These are phyloP conservation scores for Pinus taeda DNA, from an alignment of 75 land plant genomes.

Conservation along the genomic window DNA sequence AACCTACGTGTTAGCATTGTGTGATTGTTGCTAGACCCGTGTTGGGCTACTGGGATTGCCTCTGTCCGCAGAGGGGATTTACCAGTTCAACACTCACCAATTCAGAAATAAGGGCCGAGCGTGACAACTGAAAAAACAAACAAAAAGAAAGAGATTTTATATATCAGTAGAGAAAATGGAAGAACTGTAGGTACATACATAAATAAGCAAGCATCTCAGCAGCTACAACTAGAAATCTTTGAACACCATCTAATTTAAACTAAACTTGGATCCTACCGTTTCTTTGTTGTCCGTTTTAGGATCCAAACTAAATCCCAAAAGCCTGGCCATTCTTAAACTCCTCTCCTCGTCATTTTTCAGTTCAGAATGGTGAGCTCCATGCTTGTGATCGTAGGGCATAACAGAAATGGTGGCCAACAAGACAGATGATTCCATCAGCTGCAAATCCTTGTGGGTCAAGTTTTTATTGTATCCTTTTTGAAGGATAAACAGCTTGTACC, in stretches of 20 bases:
- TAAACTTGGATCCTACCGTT: slow-evolving; percentile 45
- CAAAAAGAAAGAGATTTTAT: not conserved
- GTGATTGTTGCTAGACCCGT: too few species aligned
- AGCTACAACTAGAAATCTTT: too few species aligned
- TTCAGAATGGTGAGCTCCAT: slow-evolving; percentile 83
- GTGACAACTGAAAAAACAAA: slow-evolving; percentile 41
- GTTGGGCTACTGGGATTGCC: too few species aligned
- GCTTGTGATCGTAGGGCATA: slow-evolving; percentile 64
- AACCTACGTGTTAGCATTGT: too few species aligned
- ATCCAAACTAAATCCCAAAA: slow-evolving; percentile 61
- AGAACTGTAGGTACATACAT: not conserved
- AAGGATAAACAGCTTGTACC: slow-evolving; percentile 84
- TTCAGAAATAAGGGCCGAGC: slow-evolving; percentile 76
- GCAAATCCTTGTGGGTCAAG: slow-evolving; percentile 83
- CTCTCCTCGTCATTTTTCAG: slow-evolving; percentile 94
- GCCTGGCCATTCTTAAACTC: slow-evolving; percentile 72
- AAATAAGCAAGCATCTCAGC: too few species aligned
- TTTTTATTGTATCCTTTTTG: slow-evolving; percentile 44
- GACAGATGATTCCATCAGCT: slow-evolving; percentile 92
- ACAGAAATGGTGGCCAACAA: slow-evolving; percentile 86
- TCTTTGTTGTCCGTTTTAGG: slow-evolving; percentile 53
- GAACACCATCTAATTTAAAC: too few species aligned
- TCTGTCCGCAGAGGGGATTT: too few species aligned
- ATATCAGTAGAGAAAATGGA: not conserved
- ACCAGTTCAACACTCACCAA: too few species aligned